Evolutionary conservation across 2,329 filamentous ascomycete genomes (phyloP).

Genomic region (Fusarium ramigenum): DNA sequence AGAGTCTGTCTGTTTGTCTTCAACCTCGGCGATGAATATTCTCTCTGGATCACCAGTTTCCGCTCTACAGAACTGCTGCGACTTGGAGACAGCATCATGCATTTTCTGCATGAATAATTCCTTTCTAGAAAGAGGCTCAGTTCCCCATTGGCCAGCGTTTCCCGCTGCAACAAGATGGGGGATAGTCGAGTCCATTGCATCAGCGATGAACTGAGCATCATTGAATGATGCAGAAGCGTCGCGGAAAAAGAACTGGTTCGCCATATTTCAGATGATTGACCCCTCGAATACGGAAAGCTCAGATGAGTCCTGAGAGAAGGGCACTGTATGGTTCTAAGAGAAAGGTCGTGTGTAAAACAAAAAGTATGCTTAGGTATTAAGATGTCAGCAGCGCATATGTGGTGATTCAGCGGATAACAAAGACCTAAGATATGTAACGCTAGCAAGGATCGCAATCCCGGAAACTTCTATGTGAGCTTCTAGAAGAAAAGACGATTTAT

Average conservation of each 20-base stretch:
- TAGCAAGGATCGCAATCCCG: constrained; percentile 38
- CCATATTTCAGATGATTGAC: constrained; percentile 20
- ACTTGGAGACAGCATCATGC: constrained; percentile 33
- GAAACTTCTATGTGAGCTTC: constrained; percentile 18
- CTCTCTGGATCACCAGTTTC: constrained; percentile 39
- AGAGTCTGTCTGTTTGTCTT: constrained; percentile 14
- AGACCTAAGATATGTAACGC: constrained; percentile 4
- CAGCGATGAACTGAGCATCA: constrained; percentile 45
- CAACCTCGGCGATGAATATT: constrained; percentile 43
- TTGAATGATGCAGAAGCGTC: constrained; percentile 31
- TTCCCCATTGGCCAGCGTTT: constrained; percentile 44
- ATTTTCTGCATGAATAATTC: constrained; percentile 36
- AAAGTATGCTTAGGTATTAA: constrained; percentile 15
- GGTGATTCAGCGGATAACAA: constrained; percentile 1
- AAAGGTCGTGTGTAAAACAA: not conserved
- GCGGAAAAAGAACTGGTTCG: constrained; percentile 38
- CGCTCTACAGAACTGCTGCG: constrained; percentile 37
- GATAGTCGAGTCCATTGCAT: constrained; percentile 45
- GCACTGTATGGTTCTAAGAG: not conserved
- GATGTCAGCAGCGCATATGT: not conserved
- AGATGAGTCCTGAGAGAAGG: not conserved
- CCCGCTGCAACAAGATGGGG: constrained; percentile 42
- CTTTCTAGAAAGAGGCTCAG: constrained; percentile 37
- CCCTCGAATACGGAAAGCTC: not conserved
- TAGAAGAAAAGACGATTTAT: constrained; percentile 10